Base-by-base conservation (phyloP, 441 rosid species). In the Pelargonium citronellum region DNA sequence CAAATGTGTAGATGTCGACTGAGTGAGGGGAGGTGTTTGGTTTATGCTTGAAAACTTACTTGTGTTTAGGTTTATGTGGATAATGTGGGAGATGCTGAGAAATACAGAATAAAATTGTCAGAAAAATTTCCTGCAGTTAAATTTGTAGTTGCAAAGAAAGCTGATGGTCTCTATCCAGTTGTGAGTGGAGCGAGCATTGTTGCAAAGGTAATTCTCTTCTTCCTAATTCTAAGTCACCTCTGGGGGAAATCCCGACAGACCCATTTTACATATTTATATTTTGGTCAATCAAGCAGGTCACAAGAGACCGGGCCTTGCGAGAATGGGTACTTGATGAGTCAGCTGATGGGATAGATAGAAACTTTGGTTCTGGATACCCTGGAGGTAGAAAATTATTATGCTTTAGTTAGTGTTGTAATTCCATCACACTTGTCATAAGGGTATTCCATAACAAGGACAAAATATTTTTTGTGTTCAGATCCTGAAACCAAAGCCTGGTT, bases 181-280 rank as follows among this genome's bases (percentile, higher is more conserved):
- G 99, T 91, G 44, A 94, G 99, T 75, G 96, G 97, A 61, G 99
- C 99, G 61, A 90, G 96, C 76, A 94, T 94, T 78, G 96, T 87
- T 10, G 99, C 97, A 19, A 94, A 94, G 96, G 99, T 91, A 76
- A 61, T 47, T 13, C 46, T 55, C 66, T 66, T 3, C 24, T 60
- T 60, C 17, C 60, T 55, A 12, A 43, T 58, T 17, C 1, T 51
- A 46, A 47, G 49, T 20, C 20, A 27, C 37, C 22, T 20, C 39
- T 22, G 55, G 8, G 27, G 3, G 1, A 41, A 27, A 49, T 34
- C 27, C 58, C 53, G 16, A 41, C 64, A 9, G 60, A 15, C 2
- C 5, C 67, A 37, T 13, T 60, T 15, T 22, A 27, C 41, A 46
- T 61, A 7, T 60, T 34, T 27, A 8, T 22, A 10, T 65, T 74